Evolutionary conservation across 331 rosid genomes (phyloP).

Genomic region (Erythrophleum ivorense): DNA sequence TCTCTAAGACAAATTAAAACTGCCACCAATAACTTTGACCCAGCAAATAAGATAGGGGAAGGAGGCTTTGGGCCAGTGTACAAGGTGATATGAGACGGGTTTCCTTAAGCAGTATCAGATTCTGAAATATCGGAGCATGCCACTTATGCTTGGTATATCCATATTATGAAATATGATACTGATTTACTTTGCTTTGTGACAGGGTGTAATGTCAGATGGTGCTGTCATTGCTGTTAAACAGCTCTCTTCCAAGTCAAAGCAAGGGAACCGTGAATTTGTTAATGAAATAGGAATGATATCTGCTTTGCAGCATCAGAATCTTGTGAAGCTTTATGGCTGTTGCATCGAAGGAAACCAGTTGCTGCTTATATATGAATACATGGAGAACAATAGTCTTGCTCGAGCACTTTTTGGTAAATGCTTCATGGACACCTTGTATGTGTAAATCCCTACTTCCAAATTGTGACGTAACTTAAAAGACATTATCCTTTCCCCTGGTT

Average conservation of each 20-base stretch:
- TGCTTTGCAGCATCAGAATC: slow-evolving; percentile 73
- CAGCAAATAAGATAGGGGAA: slow-evolving; percentile 68
- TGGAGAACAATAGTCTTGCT: slow-evolving; percentile 69
- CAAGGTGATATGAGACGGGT: slow-evolving; percentile 47
- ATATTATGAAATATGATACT: background rate
- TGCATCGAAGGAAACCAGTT: slow-evolving; percentile 72
- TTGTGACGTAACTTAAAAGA: slow-evolving; percentile 14
- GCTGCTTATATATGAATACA: slow-evolving; percentile 64
- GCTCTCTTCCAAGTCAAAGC: slow-evolving; percentile 69
- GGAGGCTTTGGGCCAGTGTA: slow-evolving; percentile 78
- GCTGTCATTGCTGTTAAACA: slow-evolving; percentile 63
- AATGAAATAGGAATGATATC: slow-evolving; percentile 77
- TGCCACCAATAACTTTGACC: slow-evolving; percentile 62
- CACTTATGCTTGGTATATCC: background rate
- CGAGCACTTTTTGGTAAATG: slow-evolving; percentile 65
- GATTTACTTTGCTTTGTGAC: background rate
- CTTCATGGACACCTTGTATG: background rate
- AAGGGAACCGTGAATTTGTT: slow-evolving; percentile 67
- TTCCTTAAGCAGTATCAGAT: background rate
- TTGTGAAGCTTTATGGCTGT: slow-evolving; percentile 65
- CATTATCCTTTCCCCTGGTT: background rate
- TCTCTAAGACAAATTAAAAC: slow-evolving; percentile 60
- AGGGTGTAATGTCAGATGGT: slow-evolving; percentile 68
- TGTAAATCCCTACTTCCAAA: background rate
- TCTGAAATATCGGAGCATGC: background rate